phyloP scores from a whole-genome alignment of 768 basidiomycete genomes.

The Hemileccinum impolitum region DNA sequence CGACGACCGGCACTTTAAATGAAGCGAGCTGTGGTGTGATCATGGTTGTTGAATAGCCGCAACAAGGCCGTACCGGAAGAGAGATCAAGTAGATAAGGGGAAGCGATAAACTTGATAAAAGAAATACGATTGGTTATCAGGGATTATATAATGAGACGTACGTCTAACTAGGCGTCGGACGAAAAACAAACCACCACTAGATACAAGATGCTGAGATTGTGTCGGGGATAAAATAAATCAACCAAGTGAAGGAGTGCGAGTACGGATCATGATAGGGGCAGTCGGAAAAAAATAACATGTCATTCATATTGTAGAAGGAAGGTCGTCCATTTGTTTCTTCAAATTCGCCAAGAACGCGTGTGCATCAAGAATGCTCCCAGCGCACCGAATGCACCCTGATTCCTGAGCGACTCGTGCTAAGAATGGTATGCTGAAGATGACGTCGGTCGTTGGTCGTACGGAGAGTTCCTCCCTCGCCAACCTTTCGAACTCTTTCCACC shows the following conservation, averaged over 20 bases:
- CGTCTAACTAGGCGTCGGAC: no score
- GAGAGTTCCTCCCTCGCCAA: slow-evolving; percentile 56
- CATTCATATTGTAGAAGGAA: slow-evolving; percentile 42
- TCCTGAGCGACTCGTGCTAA: slow-evolving; percentile 48
- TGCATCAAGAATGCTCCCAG: slow-evolving; percentile 62
- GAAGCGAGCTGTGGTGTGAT: slow-evolving; percentile 72
- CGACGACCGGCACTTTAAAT: slow-evolving; percentile 80
- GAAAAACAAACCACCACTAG: not conserved
- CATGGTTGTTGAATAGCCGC: slow-evolving; percentile 41
- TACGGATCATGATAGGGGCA: not conserved
- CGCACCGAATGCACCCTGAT: slow-evolving; percentile 59
- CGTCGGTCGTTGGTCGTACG: slow-evolving; percentile 51
- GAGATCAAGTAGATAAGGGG: no score
- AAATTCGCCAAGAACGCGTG: slow-evolving; percentile 52
- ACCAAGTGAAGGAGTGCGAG: not conserved
- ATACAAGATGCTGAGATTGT: not conserved
- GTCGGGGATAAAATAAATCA: not conserved
- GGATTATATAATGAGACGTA: not conserved
- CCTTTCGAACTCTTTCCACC: slow-evolving; percentile 65
- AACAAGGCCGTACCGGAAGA: not conserved
- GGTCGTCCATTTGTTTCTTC: slow-evolving; percentile 55
- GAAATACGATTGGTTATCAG: not conserved
- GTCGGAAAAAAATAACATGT: not conserved
- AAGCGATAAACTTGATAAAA: not conserved
- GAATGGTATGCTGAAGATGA: slow-evolving; percentile 61